These are phyloP conservation scores for Pneumocystis murina DNA, from an alignment of 1,139 yeast species.

Conservation along the genomic window DNA sequence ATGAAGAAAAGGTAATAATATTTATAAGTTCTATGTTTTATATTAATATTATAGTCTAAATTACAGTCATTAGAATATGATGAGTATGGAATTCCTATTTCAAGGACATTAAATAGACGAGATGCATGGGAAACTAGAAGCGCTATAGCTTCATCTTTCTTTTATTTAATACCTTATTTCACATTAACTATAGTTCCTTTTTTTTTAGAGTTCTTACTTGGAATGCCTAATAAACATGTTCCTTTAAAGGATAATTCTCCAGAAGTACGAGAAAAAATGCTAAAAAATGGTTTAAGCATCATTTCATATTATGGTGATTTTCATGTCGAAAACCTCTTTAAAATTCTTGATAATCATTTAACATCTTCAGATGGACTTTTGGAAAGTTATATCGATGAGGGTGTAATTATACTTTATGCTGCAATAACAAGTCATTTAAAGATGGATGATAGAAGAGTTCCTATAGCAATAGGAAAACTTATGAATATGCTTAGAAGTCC, in stretches of 20 bases:
- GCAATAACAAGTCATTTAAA: slow-evolving; percentile 70
- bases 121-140: slow-evolving; percentile 79
- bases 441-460: slow-evolving; percentile 47
- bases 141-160: slow-evolving; percentile 31
- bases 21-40: not conserved
- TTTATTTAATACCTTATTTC: not conserved
- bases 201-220: slow-evolving; percentile 30
- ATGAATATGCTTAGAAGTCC: slow-evolving; percentile 70
- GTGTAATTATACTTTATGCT: slow-evolving; percentile 75
- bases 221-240: slow-evolving; percentile 36
- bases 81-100: slow-evolving; percentile 61
- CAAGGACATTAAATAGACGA: slow-evolving; percentile 41
- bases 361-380: slow-evolving; percentile 26
- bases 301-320: slow-evolving; percentile 50
- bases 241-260: slow-evolving; percentile 58
- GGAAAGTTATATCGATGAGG: slow-evolving; percentile 56
- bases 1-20: not conserved
- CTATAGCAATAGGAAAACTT: slow-evolving; percentile 49
- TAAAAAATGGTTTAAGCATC: slow-evolving; percentile 72
- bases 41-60: not conserved
- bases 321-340: slow-evolving; percentile 55
- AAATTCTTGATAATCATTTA: slow-evolving; percentile 56
- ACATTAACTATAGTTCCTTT: not conserved
- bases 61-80: slow-evolving; percentile 37
- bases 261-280: slow-evolving; percentile 64